These are phyloP conservation scores for Globisporangium splendens DNA, from an alignment of 352 stramenopile genomes.

Conservation along the genomic window DNA sequence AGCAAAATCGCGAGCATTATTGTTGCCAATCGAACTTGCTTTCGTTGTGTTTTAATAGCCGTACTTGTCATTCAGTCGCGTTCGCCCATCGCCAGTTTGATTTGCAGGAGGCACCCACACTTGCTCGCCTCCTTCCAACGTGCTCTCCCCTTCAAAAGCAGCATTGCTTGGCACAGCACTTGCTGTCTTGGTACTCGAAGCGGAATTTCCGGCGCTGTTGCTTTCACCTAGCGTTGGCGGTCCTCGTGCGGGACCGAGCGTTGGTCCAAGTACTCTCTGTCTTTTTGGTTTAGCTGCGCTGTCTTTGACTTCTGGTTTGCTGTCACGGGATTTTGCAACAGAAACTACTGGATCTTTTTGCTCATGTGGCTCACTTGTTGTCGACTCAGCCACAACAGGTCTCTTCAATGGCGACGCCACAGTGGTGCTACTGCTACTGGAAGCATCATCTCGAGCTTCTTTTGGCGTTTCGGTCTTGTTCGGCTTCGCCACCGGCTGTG, in stretches of 20 bases:
- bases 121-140: constrained; percentile 69
- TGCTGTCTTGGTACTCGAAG: not conserved
- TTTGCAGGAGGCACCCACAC: constrained; percentile 77
- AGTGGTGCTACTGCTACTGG: not conserved
- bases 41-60: constrained; percentile 66
- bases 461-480: not conserved
- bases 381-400: not conserved
- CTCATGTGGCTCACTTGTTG: not conserved
- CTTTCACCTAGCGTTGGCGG: no score
- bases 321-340: not conserved
- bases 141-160: not conserved
- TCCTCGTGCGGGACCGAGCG: not conserved
- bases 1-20: no score
- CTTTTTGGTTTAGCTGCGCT: not conserved
- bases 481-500: not conserved
- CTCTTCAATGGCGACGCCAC: not conserved
- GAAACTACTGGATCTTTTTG: not conserved
- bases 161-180: not conserved
- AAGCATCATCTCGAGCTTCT: not conserved
- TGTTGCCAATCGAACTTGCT: no score
- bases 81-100: constrained; percentile 82
- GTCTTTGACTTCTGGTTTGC: not conserved
- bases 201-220: no score
- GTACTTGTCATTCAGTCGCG: constrained; percentile 82
- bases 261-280: constrained; percentile 8